Evolutionary conservation across 2,329 filamentous ascomycete species (phyloP).

Genomic region (Didymella pomorum): DNA sequence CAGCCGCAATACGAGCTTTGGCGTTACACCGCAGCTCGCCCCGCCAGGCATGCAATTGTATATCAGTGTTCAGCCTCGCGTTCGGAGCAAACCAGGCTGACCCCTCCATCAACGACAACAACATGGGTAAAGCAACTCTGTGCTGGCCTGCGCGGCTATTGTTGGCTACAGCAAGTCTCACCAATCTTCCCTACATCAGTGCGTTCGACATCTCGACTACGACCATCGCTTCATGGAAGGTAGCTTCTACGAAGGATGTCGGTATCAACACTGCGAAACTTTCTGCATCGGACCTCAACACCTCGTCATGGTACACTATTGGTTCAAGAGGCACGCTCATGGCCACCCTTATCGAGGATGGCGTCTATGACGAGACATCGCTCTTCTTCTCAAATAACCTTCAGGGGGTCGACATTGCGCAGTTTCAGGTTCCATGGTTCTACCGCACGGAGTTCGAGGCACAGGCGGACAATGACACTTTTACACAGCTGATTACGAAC

Average conservation of each 20-base stretch:
- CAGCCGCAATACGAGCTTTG: conserved; percentile 5
- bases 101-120: neutral
- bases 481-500: conserved; percentile 62
- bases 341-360: conserved; percentile 63
- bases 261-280: conserved; percentile 31
- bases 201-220: conserved; percentile 17
- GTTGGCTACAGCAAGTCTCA: conserved; percentile 5
- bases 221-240: conserved; percentile 34
- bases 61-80: conserved; percentile 7
- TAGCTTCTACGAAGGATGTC: conserved; percentile 29
- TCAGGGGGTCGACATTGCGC: conserved; percentile 53
- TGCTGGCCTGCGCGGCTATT: conserved; percentile 4
- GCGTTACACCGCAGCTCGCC: conserved; percentile 15
- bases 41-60: conserved; percentile 8
- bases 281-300: conserved; percentile 47
- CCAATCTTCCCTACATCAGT: neutral
- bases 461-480: conserved; percentile 9
- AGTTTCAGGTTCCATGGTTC: conserved; percentile 65
- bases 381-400: conserved; percentile 66
- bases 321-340: conserved; percentile 63
- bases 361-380: conserved; percentile 61
- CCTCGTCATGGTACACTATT: conserved; percentile 62
- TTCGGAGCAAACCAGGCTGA: neutral
- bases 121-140: neutral
- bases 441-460: conserved; percentile 61